Conservation (phyloP, 192 early-diverging fungal genomes). For the Entrophospora sp. region DNA sequence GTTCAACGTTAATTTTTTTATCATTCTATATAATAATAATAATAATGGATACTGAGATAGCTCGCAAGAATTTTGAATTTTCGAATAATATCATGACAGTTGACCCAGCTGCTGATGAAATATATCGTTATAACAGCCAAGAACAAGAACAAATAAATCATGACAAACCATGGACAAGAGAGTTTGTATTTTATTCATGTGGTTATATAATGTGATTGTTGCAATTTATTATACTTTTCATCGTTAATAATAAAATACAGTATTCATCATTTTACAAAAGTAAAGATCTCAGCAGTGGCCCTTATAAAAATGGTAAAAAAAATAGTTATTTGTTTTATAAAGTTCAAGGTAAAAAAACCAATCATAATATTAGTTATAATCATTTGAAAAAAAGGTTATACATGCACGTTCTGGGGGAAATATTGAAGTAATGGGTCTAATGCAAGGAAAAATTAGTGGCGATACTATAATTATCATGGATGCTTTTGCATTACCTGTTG, state of each 20-base stretch:
- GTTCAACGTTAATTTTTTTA: no score
- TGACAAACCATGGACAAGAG: slow-evolving; percentile 73
- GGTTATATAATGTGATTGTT: background rate
- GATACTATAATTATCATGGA: slow-evolving; percentile 93
- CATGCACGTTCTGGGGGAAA: slow-evolving; percentile 95
- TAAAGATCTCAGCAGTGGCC: slow-evolving; percentile 90
- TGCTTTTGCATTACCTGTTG: slow-evolving; percentile 93
- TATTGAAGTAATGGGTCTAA: slow-evolving; percentile 96
- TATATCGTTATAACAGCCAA: slow-evolving; percentile 74
- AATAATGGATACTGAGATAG: slow-evolving; percentile 40
- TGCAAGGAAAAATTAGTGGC: slow-evolving; percentile 90
- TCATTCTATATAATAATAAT: no score
- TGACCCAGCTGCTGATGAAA: slow-evolving; percentile 56
- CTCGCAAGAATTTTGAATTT: slow-evolving; percentile 49
- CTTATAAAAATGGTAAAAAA: slow-evolving; percentile 89
- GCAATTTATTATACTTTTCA: background rate
- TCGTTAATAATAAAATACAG: slow-evolving; percentile 27
- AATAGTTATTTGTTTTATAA: background rate
- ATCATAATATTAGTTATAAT: background rate
- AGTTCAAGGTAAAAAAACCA: background rate
- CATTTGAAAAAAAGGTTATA: slow-evolving; percentile 55
- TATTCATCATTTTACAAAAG: slow-evolving; percentile 76
- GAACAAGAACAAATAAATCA: slow-evolving; percentile 53
- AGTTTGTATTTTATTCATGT: slow-evolving; percentile 43
- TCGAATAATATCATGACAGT: slow-evolving; percentile 73